phyloP scores from a whole-genome alignment of 116 monocot genomes.

The Iris pallida region DNA sequence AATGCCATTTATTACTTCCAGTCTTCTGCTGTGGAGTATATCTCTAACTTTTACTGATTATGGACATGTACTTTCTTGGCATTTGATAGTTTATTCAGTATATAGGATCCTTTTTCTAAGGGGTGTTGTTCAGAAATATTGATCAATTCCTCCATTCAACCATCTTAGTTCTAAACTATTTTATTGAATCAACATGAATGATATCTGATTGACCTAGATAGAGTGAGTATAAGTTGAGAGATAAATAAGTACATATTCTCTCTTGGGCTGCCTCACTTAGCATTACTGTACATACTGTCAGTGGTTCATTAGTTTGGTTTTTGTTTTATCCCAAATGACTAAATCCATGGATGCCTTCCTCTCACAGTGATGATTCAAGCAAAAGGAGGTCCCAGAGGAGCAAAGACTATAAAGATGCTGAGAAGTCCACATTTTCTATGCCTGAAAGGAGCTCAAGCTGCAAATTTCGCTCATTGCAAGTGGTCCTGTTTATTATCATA shows the following conservation, averaged over 20 bases:
- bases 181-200: too few species aligned
- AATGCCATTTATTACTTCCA: too few species aligned
- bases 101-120: too few species aligned
- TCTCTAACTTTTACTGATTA: too few species aligned
- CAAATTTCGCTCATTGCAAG: slow-evolving; percentile 31
- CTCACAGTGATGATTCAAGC: slow-evolving; percentile 37
- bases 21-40: too few species aligned
- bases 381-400: slow-evolving; percentile 21
- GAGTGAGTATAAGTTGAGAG: not conserved
- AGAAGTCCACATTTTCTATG: slow-evolving; percentile 10
- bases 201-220: too few species aligned
- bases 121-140: too few species aligned
- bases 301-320: not conserved
- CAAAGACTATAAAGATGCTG: slow-evolving; percentile 20
- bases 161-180: too few species aligned
- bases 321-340: not conserved
- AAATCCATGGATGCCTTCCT: not conserved
- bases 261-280: not conserved
- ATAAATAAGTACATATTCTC: not conserved
- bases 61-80: too few species aligned
- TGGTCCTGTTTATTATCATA: slow-evolving; percentile 31
- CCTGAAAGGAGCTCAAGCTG: slow-evolving; percentile 27
- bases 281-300: not conserved
- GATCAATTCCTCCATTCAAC: too few species aligned
- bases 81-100: too few species aligned